These are phyloP conservation scores for Rhinocladiella mackenziei DNA, from an alignment of 2,329 filamentous ascomycete species.

Conservation along the genomic window DNA sequence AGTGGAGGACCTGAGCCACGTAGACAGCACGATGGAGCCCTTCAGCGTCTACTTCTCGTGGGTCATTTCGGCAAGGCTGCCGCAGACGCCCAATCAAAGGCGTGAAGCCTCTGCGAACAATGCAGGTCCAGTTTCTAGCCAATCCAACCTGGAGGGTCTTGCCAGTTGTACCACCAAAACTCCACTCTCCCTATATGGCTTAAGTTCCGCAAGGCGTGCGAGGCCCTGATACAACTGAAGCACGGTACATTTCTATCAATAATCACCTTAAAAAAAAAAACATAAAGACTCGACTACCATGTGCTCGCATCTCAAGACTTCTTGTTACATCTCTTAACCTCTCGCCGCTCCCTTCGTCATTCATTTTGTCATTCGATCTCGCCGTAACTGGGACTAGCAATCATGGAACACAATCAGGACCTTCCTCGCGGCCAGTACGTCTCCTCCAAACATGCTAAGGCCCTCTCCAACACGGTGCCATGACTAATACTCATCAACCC, in stretches of 20 bases:
- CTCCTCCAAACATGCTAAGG: too few species aligned
- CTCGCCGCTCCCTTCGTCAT: background rate
- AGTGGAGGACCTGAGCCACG: slow-evolving; percentile 14
- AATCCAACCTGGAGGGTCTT: background rate
- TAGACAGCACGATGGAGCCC: slow-evolving; percentile 18
- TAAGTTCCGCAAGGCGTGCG: slow-evolving; percentile 10
- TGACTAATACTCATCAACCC: background rate
- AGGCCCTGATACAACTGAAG: too few species aligned
- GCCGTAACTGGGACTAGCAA: background rate
- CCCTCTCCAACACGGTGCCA: too few species aligned
- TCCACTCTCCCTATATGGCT: slow-evolving; percentile 7
- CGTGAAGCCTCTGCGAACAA: background rate
- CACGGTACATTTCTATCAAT: too few species aligned
- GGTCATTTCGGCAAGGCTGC: slow-evolving; percentile 21
- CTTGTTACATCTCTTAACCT: background rate
- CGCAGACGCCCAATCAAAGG: background rate
- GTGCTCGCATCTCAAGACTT: too few species aligned
- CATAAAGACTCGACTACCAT: too few species aligned
- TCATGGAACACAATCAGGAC: slow-evolving; percentile 24
- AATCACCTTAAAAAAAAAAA: too few species aligned
- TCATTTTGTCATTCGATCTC: background rate
- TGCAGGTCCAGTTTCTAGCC: too few species aligned
- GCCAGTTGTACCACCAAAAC: background rate
- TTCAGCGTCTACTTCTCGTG: slow-evolving; percentile 23
- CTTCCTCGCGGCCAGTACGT: too few species aligned